Evolutionary conservation across 108 stramenopile species (phyloP).

Genomic region (Discostella pseudostelligera): DNA sequence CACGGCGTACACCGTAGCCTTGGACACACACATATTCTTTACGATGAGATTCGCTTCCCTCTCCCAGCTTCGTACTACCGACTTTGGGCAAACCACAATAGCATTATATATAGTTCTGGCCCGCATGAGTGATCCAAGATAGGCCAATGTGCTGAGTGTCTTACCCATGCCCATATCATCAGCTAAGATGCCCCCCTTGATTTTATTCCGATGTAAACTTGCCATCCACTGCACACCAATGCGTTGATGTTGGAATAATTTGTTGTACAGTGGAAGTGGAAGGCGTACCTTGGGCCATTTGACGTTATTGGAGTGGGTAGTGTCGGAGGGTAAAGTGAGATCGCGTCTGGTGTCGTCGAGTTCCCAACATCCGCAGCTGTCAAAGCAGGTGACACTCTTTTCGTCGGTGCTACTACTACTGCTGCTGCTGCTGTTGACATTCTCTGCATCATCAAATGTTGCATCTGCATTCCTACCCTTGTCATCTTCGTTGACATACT

Average conservation of each 20-base stretch:
- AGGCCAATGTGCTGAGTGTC: constrained; percentile 64
- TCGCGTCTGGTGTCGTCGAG: constrained; percentile 26
- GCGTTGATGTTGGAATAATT: constrained; percentile 77
- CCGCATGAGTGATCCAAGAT: constrained; percentile 71
- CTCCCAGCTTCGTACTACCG: constrained; percentile 74
- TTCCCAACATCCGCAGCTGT: constrained; percentile 38
- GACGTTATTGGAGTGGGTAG: no score
- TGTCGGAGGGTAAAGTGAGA: constrained; percentile 16
- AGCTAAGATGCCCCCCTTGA: constrained; percentile 84
- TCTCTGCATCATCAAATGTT: not conserved
- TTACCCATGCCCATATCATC: constrained; percentile 71
- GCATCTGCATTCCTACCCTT: not conserved
- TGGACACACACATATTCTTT: constrained; percentile 42
- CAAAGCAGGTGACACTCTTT: constrained; percentile 20
- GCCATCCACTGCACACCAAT: constrained; percentile 94
- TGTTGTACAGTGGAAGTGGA: constrained; percentile 53
- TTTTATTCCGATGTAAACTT: constrained; percentile 59
- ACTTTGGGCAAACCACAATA: constrained; percentile 69
- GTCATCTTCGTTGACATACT: constrained; percentile 3
- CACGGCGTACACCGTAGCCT: constrained; percentile 53
- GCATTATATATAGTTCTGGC: constrained; percentile 70
- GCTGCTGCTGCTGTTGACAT: not conserved
- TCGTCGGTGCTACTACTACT: constrained; percentile 18
- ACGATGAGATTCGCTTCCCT: constrained; percentile 65
- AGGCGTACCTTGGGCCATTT: constrained; percentile 61